Evolutionary conservation across 495 filamentous ascomycete species (phyloP), one percentile per base, ranked within the genome.

Genomic region (Aspergillus nanangensis): DNA sequence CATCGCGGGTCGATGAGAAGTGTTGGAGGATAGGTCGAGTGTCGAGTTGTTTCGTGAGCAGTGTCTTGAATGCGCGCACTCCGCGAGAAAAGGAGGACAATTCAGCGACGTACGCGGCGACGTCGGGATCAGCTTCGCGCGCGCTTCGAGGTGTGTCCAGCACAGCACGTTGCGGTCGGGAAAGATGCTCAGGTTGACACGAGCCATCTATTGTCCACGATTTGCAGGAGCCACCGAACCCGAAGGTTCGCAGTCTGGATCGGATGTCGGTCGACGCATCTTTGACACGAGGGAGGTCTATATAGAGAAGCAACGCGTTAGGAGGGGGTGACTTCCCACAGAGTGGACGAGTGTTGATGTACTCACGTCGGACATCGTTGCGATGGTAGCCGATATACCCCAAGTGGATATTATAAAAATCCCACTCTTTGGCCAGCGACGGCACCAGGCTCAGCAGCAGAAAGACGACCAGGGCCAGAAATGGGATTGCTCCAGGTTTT

Each of bases 401-500:
- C 8, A 65, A 41, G 40, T 58, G 58, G 21, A 63, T 14, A 38
- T 54, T 63, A 38, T 63, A 57, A 18, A 66, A 51, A 44, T 51
- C 50, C 57, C 52, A 60, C 23, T 56, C 46, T 27, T 51, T 64
- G 35, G 65, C 58, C 31, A 71, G 44, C 29, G 65, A 66, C 22
- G 63, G 62, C 32, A 63, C 61, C 45, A 71, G 38, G 18, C 61
- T 67, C 37, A 72, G 53, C 22, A 72, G 51, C 41, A 61, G 61
- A 40, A 68, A 66, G 21, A 68, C 50, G 34, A 71, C 15, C 44
- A 72, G 40, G 22, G 55, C 63, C 33, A 72, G 55, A 38, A 72
- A 59, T 48, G 67, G 63, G 42, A 71, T 60, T 32, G 67, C 64
- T 51, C 63, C 61, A 44, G 67, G 58, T 57, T 63, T 68, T 36